phyloP scores from a whole-genome alignment of 768 basidiomycete genomes.

The Xanthoconium stramineum region DNA sequence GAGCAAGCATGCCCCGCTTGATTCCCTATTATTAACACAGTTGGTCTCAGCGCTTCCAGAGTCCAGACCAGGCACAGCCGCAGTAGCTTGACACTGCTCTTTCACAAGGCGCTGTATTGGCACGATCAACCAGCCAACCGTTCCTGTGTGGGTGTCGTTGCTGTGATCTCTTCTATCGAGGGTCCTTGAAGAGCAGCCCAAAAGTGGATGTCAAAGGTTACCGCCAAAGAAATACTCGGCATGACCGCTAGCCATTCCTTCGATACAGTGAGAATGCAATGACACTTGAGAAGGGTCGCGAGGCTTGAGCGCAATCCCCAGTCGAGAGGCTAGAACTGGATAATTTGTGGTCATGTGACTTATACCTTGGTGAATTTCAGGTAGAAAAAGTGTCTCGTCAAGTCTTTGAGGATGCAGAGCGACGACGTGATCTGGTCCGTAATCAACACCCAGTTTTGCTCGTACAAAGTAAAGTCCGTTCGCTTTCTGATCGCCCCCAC shows the following conservation, averaged over 20 bases:
- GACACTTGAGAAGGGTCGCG: no score
- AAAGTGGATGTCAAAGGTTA: no score
- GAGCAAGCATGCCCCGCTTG: background rate
- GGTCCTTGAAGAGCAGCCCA: no score
- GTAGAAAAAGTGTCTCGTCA: background rate
- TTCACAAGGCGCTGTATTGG: background rate
- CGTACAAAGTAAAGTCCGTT: conserved; percentile 98
- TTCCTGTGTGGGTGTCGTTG: no score
- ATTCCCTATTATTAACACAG: background rate
- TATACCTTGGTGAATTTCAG: background rate
- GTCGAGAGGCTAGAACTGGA: no score
- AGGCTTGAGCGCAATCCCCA: no score
- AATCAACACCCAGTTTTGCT: conserved; percentile 93
- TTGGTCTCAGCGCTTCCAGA: background rate
- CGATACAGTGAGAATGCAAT: no score
- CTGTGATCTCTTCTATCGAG: no score
- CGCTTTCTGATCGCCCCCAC: background rate
- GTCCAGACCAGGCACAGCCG: background rate
- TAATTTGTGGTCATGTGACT: conserved; percentile 13
- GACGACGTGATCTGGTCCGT: conserved; percentile 99
- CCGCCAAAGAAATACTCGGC: no score
- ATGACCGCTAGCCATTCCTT: no score
- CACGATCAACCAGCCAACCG: background rate
- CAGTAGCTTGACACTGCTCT: background rate
- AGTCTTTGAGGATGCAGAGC: conserved; percentile 64